These are phyloP conservation scores for Tetragonia tetragonoides DNA, from an alignment of 148 eudicot species.

Conservation along the genomic window DNA sequence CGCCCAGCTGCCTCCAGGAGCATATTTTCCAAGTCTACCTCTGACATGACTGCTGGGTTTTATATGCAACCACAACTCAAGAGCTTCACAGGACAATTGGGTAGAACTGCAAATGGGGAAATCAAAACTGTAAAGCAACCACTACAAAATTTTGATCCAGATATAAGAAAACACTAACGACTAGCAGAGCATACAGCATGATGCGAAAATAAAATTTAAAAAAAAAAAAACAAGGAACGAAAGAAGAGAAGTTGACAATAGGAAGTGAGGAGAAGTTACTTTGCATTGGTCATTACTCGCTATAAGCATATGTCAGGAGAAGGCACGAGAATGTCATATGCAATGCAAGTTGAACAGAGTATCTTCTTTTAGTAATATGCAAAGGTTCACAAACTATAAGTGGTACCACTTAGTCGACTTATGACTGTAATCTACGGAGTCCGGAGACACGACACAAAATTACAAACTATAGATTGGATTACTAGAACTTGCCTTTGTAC, in stretches of 20 bases:
- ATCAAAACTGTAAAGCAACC: background rate
- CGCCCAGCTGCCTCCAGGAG: slow-evolving; percentile 95
- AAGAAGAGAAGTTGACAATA: background rate
- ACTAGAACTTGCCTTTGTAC: background rate
- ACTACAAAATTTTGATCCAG: background rate
- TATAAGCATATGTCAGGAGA: background rate
- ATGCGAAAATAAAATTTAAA: too few relatives aligned
- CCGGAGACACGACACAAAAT: background rate
- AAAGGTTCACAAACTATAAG: background rate
- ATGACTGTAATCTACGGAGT: background rate
- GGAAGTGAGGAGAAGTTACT: background rate
- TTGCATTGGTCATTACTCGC: background rate
- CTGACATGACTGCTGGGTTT: slow-evolving; percentile 34
- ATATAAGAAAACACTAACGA: background rate
- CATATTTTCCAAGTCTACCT: slow-evolving; percentile 79
- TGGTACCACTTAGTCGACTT: background rate
- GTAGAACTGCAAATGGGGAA: slow-evolving; percentile 1
- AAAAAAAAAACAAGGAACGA: background rate
- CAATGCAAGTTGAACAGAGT: background rate
- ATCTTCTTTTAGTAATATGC: background rate
- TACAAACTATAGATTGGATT: background rate
- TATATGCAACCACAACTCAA: background rate
- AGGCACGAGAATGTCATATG: background rate
- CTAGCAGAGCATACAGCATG: background rate
- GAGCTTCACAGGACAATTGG: slow-evolving; percentile 2